Evolutionary conservation across 495 filamentous ascomycete genomes (phyloP), one percentile per base, ranked within the genome.

Genomic region (Lasiosphaeris hirsuta): DNA sequence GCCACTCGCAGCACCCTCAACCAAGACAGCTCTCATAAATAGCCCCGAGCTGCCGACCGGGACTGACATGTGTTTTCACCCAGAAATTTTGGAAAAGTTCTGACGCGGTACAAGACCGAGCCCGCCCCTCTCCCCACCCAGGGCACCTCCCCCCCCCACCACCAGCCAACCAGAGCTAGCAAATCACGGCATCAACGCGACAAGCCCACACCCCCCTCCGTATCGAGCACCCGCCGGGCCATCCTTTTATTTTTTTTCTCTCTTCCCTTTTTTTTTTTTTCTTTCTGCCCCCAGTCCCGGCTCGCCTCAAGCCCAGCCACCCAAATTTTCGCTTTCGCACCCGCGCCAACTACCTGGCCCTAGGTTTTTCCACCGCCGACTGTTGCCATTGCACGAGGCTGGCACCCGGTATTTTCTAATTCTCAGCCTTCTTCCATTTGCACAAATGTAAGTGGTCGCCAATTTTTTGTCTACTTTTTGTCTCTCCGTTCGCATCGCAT

Each of bases 51-150:
- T 69, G 61, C 70, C 70, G 66, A 69, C 68, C 61, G 68, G 57
- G 68, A 66, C 68, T 63, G 66, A 70, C 64, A 66, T 64, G 63
- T 63, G 64, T 72, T 69, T 67, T 71, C 59, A 65, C 68, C 60
- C 62, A 63, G 61, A 69, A 59, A 56, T 67, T 65, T 64, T 57
- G 58, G 62, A 65, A 57, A 56, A 40, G 51, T 39, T 35, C 59
- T 43, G 60, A 65, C 61, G 48, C 63, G 66, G 54, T 61, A 64
- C 65, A 53, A 59, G 57, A 55, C 35, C 58, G 46, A 18, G 48
- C 54, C 44, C 38, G 53, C 43, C 46, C 19, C 18, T 8, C 13
- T 5, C 51, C 53, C 53, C 53, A 45, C 53, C 40, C n/a, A 37
- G 23, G 23, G 5, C 23, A 5, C 23, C 15, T 33, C 39, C 42